phyloP scores from a whole-genome alignment of 371 early-diverging fungal species.

The Mortierella sp. region DNA sequence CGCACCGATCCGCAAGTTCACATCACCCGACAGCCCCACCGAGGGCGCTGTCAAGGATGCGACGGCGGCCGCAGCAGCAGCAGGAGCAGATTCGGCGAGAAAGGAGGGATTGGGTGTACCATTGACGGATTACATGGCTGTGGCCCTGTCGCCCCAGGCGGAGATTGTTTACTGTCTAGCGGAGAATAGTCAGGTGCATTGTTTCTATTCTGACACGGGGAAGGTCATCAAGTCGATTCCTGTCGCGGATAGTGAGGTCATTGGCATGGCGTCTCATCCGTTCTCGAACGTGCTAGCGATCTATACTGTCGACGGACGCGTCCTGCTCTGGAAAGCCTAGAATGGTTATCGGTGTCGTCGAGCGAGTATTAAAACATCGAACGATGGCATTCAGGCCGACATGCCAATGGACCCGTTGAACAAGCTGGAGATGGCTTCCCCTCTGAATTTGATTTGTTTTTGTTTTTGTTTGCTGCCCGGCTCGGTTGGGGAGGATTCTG shows the following conservation, averaged over 20 bases:
- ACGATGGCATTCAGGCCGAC: background rate
- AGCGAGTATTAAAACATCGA: background rate
- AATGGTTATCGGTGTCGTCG: background rate
- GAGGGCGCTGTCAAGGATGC: conserved; percentile 32
- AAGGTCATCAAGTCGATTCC: conserved; percentile 48
- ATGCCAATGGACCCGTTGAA: background rate
- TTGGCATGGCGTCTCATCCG: conserved; percentile 82
- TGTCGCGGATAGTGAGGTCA: conserved; percentile 72
- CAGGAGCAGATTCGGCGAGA: conserved; percentile 60
- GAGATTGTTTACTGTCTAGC: conserved; percentile 81
- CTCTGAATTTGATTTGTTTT: background rate
- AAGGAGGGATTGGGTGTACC: conserved; percentile 70
- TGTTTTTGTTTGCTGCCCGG: background rate
- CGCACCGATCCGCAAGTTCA: conserved; percentile 57
- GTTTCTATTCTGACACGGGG: conserved; percentile 72
- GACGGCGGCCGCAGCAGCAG: conserved; percentile 27
- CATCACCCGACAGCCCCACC: conserved; percentile 30
- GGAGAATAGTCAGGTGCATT: conserved; percentile 72
- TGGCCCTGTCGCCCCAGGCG: conserved; percentile 75
- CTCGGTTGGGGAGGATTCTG: background rate
- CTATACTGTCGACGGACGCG: conserved; percentile 77
- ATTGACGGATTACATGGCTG: conserved; percentile 63
- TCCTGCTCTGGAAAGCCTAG: conserved; percentile 68
- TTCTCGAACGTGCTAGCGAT: conserved; percentile 79
- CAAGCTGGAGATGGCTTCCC: background rate